Evolutionary conservation across 2,329 filamentous ascomycete species (phyloP), one percentile per base, ranked within the genome.

Genomic region (Pseudogymnoascus sp.): DNA sequence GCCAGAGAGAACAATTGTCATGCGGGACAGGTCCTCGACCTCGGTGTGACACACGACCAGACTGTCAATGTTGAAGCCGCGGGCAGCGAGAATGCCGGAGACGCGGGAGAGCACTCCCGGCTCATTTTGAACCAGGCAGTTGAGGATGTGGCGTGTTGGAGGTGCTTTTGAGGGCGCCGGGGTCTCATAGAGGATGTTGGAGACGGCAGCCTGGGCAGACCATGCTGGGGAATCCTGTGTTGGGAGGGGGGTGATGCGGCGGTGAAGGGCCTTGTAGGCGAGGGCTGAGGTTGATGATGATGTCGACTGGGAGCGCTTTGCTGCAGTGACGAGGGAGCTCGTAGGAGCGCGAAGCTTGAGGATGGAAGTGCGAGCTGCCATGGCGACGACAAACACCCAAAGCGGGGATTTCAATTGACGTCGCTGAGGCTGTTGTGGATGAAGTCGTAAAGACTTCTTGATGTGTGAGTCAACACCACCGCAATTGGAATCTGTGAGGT

Each of bases 41-140:
- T 99, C 94, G 66, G 94, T 99, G 77, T 90, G 94, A 81, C 94
- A 99, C 65, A 99, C 94, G 62, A 99, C 94, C 66, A 99, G 81
- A 62, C 90, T 96, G 82, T 99, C 94, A 72, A 99, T 99, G 81
- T 99, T 99, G 86, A 99, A 99, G 68, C 94, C 94, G 64, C 94
- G 86, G 45, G 94, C 94, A 11, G 94, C 94, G 35, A 99, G 82
- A 73, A 99, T 97, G 62, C 94, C 94, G 0, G 94, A 97, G 8
- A 99, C 91, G 65, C 94, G 92, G 61, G 93, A 97, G 63, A 99
- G 82, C 63, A 99, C 94, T 79, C 94, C 94, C 11, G 94, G 94
- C 80, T 99, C 94, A 79, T 99, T 99, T 78, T 99, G 94, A 65
- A 99, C 94, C 65, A 99, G 84, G 75, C 94, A 99, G 80, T 99